Evolutionary conservation across 23 red algal species (phyloP).

Genomic region (Gracilaria gracilis): DNA sequence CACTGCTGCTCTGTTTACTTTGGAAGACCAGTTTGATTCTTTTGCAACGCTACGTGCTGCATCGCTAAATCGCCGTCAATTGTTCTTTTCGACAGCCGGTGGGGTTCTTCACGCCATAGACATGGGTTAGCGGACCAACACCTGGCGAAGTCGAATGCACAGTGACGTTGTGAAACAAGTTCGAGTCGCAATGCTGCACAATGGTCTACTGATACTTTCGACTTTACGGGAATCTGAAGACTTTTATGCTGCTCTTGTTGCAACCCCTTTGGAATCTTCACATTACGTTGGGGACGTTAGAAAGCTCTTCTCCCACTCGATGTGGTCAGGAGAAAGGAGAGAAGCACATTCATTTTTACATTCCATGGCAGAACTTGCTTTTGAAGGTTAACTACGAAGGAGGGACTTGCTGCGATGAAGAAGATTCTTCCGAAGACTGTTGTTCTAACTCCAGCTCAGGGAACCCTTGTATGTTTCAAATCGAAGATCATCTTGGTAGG

Average conservation of each 20-base stretch:
- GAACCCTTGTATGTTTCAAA: conserved; percentile 35
- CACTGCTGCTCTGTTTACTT: neutral
- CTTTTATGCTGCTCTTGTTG: neutral
- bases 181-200: neutral
- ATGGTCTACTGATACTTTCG: conserved; percentile 5
- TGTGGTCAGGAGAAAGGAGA: neutral
- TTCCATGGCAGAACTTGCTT: conserved; percentile 28
- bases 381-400: conserved; percentile 21
- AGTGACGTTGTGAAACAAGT: conserved; percentile 8
- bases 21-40: neutral
- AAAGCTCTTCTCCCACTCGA: conserved; percentile 13
- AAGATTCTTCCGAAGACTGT: neutral
- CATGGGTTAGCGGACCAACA: neutral
- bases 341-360: conserved; percentile 33
- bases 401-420: conserved; percentile 51
- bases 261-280: neutral
- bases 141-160: conserved; percentile 10
- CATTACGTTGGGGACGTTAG: neutral
- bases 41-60: neutral
- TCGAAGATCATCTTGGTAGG: neutral
- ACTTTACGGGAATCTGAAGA: conserved; percentile 18
- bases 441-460: neutral
- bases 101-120: neutral
- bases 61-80: neutral
- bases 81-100: conserved; percentile 20